Conservation (phyloP, 352 stramenopile genomes). For the Phytophthora cactorum region DNA sequence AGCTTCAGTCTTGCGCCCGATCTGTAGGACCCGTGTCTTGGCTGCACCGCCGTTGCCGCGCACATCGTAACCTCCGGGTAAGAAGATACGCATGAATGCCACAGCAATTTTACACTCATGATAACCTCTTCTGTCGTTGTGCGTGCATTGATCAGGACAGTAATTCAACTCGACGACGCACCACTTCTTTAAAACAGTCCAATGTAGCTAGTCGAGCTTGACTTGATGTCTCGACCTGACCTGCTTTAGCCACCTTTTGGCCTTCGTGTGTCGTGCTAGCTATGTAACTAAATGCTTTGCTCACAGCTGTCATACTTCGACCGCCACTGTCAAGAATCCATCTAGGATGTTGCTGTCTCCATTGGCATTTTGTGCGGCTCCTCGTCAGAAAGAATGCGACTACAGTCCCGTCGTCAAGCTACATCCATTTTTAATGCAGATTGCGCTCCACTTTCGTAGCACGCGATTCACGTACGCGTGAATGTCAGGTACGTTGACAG, state of each 20-base stretch:
- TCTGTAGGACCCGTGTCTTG: neutral
- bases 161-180: neutral
- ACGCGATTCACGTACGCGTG: slow-evolving; percentile 12
- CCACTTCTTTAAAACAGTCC: neutral
- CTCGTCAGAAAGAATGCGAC: slow-evolving; percentile 11
- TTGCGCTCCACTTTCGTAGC: slow-evolving; percentile 5
- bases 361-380: slow-evolving; percentile 11
- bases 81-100: neutral
- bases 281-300: slow-evolving; percentile 24
- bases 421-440: neutral
- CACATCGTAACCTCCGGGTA: neutral
- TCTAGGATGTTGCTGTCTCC: slow-evolving; percentile 3
- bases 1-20: neutral
- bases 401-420: neutral
- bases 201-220: neutral
- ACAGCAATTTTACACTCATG: neutral
- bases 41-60: no score
- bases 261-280: slow-evolving; percentile 19
- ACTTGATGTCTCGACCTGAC: neutral
- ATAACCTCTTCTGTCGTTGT: neutral
- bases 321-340: slow-evolving; percentile 17
- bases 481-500: slow-evolving; percentile 7
- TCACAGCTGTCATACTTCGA: slow-evolving; percentile 9
- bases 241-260: slow-evolving; percentile 1
- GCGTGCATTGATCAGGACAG: neutral